phyloP scores from a whole-genome alignment of 805 yeast species.

The fission yeast (Schizosaccharomyces pombe) region DNA sequence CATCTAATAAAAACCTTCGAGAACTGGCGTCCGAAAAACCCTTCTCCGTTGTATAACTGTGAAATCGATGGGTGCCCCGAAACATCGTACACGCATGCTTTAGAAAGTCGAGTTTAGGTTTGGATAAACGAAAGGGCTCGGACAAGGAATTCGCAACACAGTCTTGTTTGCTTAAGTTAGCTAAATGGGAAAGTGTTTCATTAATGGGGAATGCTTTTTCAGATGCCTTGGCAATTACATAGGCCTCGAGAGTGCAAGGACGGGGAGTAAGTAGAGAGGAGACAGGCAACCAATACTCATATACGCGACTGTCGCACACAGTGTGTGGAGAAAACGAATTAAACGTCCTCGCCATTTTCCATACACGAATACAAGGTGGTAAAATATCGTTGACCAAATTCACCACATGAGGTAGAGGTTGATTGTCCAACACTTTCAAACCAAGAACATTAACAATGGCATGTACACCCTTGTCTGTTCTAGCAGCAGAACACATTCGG shows the following conservation, averaged over 20 bases:
- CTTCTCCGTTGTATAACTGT: slow-evolving; percentile 69
- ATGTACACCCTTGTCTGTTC: slow-evolving; percentile 91
- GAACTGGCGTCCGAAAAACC: slow-evolving; percentile 66
- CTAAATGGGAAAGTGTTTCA: too few species aligned
- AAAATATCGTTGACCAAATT: slow-evolving; percentile 46
- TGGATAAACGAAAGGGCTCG: slow-evolving; percentile 25
- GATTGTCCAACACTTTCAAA: slow-evolving; percentile 64
- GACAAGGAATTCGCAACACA: neutral
- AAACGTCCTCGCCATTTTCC: slow-evolving; percentile 81
- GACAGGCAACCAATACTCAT: slow-evolving; percentile 83
- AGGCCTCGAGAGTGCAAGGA: slow-evolving; percentile 21
- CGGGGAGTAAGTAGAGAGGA: slow-evolving; percentile 75
- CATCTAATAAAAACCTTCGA: slow-evolving; percentile 52
- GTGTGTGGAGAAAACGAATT: slow-evolving; percentile 85
- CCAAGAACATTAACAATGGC: slow-evolving; percentile 89
- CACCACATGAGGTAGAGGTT: slow-evolving; percentile 50
- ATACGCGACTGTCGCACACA: slow-evolving; percentile 84
- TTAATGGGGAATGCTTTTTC: slow-evolving; percentile 22
- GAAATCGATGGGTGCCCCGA: slow-evolving; percentile 79
- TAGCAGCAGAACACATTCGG: slow-evolving; percentile 38
- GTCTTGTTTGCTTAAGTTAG: neutral
- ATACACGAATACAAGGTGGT: slow-evolving; percentile 71
- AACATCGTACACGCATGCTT: slow-evolving; percentile 48
- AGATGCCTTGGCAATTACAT: slow-evolving; percentile 29
- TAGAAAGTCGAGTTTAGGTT: slow-evolving; percentile 36